Conservation (phyloP, 306 rosid species). For the Dalbergia cultrata region DNA sequence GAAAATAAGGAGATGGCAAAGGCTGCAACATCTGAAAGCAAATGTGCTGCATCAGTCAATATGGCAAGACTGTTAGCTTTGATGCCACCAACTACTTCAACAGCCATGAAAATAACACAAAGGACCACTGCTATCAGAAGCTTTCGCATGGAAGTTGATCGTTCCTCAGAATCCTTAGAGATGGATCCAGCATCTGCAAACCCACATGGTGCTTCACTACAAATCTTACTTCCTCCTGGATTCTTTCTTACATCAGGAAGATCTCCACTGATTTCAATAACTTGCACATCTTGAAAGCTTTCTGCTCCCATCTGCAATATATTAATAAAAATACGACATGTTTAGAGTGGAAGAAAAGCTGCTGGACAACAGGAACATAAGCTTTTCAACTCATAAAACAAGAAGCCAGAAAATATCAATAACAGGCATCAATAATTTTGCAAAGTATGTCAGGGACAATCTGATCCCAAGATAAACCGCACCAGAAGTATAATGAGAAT, state of each 20-base stretch:
- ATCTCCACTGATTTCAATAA: constrained; percentile 64
- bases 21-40: constrained; percentile 83
- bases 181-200: constrained; percentile 65
- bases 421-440: constrained; percentile 16
- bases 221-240: constrained; percentile 61
- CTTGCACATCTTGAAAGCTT: constrained; percentile 50
- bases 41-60: constrained; percentile 87
- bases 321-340: constrained; percentile 9
- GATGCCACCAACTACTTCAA: constrained; percentile 80
- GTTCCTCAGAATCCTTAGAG: constrained; percentile 73
- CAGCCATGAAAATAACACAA: constrained; percentile 73
- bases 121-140: constrained; percentile 73
- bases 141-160: constrained; percentile 72
- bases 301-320: constrained; percentile 69
- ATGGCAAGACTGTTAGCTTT: constrained; percentile 84
- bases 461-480: constrained; percentile 16
- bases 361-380: not conserved
- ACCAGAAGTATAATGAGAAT: constrained; percentile 10
- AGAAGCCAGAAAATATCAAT: constrained; percentile 23
- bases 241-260: constrained; percentile 37
- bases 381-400: constrained; percentile 22
- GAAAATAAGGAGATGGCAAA: constrained; percentile 85
- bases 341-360: constrained; percentile 28
- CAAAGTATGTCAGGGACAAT: constrained; percentile 22
- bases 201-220: constrained; percentile 82